These are phyloP conservation scores for Penstemon newberryi DNA, from an alignment of 257 asterid genomes.

Conservation along the genomic window DNA sequence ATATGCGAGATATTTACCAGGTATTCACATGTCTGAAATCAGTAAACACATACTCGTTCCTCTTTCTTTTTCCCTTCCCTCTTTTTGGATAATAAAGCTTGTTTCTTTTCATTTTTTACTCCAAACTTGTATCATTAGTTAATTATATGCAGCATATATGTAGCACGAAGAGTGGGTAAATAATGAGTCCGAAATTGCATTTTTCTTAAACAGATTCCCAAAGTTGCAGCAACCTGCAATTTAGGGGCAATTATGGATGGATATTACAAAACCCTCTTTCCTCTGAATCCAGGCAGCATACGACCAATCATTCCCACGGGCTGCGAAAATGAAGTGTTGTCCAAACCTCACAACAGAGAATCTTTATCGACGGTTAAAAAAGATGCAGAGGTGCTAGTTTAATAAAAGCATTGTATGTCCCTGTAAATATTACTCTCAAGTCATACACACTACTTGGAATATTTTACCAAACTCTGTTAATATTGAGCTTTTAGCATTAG, in stretches of 20 bases:
- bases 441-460: too few species aligned
- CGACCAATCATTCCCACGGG: slow-evolving; percentile 60
- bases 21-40: slow-evolving; percentile 31
- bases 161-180: not conserved
- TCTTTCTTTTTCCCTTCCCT: too few species aligned
- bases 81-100: too few species aligned
- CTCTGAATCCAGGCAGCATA: slow-evolving; percentile 83
- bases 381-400: slow-evolving; percentile 28
- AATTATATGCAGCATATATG: not conserved
- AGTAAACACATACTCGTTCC: too few species aligned
- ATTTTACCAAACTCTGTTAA: too few species aligned
- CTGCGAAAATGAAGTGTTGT: slow-evolving; percentile 52
- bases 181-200: not conserved
- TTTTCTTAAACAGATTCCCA: slow-evolving; percentile 64
- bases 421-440: slow-evolving; percentile 3
- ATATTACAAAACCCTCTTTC: slow-evolving; percentile 80
- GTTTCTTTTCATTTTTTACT: too few species aligned
- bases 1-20: slow-evolving; percentile 86
- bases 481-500: too few species aligned
- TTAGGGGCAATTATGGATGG: slow-evolving; percentile 80
- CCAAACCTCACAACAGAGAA: slow-evolving; percentile 58
- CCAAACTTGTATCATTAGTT: too few species aligned
- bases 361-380: slow-evolving; percentile 29
- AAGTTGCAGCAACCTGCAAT: slow-evolving; percentile 88
- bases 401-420: slow-evolving; percentile 18